Evolutionary conservation across 2,329 filamentous ascomycete genomes (phyloP), one percentile per base, ranked within the genome.

Genomic region (Lachnellula occidentalis): DNA sequence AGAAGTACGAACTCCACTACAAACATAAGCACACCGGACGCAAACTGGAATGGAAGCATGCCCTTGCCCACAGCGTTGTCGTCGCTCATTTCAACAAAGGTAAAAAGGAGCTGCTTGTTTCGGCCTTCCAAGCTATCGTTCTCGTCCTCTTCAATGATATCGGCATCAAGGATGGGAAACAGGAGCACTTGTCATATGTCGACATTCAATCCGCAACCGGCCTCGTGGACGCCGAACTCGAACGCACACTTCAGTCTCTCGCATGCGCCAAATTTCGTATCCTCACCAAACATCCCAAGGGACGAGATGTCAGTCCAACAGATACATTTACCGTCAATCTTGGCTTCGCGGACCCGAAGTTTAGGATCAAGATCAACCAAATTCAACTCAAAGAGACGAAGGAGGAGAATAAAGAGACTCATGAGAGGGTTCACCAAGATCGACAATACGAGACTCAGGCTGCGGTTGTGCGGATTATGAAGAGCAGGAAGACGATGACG

Each of bases 281-380:
- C 11, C 78, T 99, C 17, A 80, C 75, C 43, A 99, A 99, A 72
- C 82, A 86, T 58, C 94, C 94, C 36, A 91, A 89, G 71, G 87
- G 89, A 50, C 83, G 86, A 52, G 92, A 99, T 0, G 84, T 99
- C 61, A 80, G 81, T 55, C 67, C 76, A 1, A 89, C 82, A 0
- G 95, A 99, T 72, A 88, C 85, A 0, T 99, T 99, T 66, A 83
- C 82, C 0, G 85, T 95, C 66, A 96, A 96, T 73, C 72, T 79
- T 45, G 70, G 70, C 15, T 99, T 99, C 72, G 75, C 75, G 2
- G 87, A 96, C 67, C 80, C 85, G 19, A 95, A 94, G 71, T 88
- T 89, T 72, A 85, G 91, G 54, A 86, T 99, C 74, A 99, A 99
- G 76, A 96, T 99, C 76, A 99, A 97, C 74, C 92, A 96, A 73